Percentiles rank a stretch among this genome's conserved stretches.
These are phyloP conservation scores for Nitzschia sp. DNA, from an alignment of 108 stramenopile genomes.

Conservation along the genomic window DNA sequence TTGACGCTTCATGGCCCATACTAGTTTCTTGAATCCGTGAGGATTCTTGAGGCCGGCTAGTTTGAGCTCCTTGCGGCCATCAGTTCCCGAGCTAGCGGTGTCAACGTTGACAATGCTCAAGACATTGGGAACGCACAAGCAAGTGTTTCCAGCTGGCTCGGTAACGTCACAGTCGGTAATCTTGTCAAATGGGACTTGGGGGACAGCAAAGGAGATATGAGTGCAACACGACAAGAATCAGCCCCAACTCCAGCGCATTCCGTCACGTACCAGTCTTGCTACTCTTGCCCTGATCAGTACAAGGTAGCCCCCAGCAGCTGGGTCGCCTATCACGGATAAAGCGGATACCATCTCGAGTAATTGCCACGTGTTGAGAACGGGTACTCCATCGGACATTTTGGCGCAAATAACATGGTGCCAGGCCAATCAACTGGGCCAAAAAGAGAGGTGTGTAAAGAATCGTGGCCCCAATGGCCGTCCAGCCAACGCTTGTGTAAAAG, in stretches of 20 bases:
- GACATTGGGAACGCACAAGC: slow-evolving; percentile 26
- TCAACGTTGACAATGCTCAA: slow-evolving; percentile 37
- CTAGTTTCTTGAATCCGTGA: slow-evolving; percentile 36
- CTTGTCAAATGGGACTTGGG: slow-evolving; percentile 14
- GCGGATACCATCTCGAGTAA: slow-evolving; percentile 21
- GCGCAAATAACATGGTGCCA: slow-evolving; percentile 8
- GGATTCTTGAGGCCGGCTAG: slow-evolving; percentile 37
- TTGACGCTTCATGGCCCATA: slow-evolving; percentile 47
- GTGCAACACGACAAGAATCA: no score
- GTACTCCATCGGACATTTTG: slow-evolving; percentile 13
- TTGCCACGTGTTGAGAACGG: slow-evolving; percentile 16
- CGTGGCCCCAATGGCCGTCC: slow-evolving; percentile 2
- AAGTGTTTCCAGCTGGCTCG: slow-evolving; percentile 34
- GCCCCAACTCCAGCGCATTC: no score
- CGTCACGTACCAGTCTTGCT: slow-evolving; percentile 35
- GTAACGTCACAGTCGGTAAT: slow-evolving; percentile 49
- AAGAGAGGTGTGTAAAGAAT: slow-evolving; percentile 11
- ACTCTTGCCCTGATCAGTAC: slow-evolving; percentile 30
- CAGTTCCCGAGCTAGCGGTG: slow-evolving; percentile 26
- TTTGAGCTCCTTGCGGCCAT: slow-evolving; percentile 16
- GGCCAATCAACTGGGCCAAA: background rate
- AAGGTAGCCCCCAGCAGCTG: slow-evolving; percentile 23
- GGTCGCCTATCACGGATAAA: slow-evolving; percentile 18
- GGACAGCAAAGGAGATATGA: slow-evolving; percentile 11
- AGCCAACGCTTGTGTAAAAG: slow-evolving; percentile 4